A percentile compares a stretch with the other conserved stretches of the same genome.
These are phyloP conservation scores for Neonectria sp. DNA, from an alignment of 2,329 filamentous ascomycete genomes.

Conservation along the genomic window DNA sequence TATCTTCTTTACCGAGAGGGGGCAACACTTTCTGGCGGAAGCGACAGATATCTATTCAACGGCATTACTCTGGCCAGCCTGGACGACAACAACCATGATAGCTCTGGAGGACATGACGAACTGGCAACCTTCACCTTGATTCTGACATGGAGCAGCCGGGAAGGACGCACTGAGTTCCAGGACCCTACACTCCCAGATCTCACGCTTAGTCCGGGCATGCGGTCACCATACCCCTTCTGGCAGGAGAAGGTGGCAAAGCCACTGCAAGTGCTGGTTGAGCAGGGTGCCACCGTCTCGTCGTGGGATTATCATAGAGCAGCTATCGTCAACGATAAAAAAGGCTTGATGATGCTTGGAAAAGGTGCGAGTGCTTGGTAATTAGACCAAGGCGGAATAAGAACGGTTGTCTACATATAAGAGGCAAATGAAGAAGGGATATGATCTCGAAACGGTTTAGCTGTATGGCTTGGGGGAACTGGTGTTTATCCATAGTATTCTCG, in stretches of 20 bases:
- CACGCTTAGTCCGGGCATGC: neutral
- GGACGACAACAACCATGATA: neutral
- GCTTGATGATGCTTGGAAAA: neutral
- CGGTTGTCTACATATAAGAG: neutral
- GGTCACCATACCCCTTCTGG: constrained; percentile 2
- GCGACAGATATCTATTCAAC: neutral
- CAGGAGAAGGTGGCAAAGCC: constrained; percentile 1
- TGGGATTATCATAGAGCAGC: neutral
- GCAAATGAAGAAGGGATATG: neutral
- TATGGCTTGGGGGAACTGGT: neutral
- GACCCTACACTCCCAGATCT: constrained; percentile 4
- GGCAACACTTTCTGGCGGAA: neutral
- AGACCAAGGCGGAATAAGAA: neutral
- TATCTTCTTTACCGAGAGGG: neutral
- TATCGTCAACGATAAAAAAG: neutral
- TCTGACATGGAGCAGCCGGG: constrained; percentile 1
- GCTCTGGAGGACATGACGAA: neutral
- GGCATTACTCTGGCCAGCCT: neutral
- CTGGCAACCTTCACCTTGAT: neutral
- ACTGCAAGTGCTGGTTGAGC: constrained; percentile 6
- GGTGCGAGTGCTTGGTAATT: neutral
- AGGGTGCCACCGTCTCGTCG: constrained; percentile 3
- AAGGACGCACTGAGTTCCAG: constrained; percentile 5
- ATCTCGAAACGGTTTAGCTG: neutral
- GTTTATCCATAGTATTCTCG: neutral